phyloP scores from a whole-genome alignment of 805 yeast species.

The Myxozyma lipomycoides region DNA sequence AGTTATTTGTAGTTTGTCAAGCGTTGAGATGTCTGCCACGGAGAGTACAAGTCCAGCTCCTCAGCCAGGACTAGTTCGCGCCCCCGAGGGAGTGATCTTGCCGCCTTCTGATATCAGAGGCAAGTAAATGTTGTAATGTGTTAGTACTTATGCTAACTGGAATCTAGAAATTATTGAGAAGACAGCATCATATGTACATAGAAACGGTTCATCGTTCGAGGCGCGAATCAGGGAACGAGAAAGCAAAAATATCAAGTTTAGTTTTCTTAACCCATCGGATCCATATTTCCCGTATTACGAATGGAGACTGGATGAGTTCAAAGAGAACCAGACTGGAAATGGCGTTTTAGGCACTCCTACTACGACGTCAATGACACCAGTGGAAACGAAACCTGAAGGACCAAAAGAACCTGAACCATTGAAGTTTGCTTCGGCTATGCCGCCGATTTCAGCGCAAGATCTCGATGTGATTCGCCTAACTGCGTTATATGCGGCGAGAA shows the following conservation, averaged over 20 bases:
- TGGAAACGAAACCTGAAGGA: constrained; percentile 13
- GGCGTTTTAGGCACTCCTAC: constrained; percentile 1
- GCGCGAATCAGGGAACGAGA: constrained; percentile 49
- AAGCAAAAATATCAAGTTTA: constrained; percentile 50
- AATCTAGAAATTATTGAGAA: constrained; percentile 54
- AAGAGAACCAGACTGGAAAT: constrained; percentile 22
- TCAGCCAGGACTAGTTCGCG: constrained; percentile 24
- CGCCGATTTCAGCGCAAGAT: constrained; percentile 56
- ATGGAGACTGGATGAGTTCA: constrained; percentile 42
- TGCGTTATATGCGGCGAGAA: constrained; percentile 63
- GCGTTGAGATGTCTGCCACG: background rate
- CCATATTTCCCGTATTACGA: constrained; percentile 57
- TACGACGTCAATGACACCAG: background rate
- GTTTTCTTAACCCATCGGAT: constrained; percentile 56
- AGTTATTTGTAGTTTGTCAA: too few species aligned
- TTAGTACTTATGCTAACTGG: constrained; percentile 16
- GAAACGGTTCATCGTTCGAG: constrained; percentile 69
- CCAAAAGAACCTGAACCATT: constrained; percentile 33
- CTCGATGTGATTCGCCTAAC: constrained; percentile 65
- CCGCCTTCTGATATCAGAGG: constrained; percentile 51
- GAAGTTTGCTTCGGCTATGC: constrained; percentile 34
- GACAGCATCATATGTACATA: constrained; percentile 64
- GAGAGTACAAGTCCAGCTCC: constrained; percentile 2
- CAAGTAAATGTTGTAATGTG: constrained; percentile 1
- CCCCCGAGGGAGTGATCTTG: constrained; percentile 44